Conservation (phyloP, 2,329 filamentous ascomycete genomes). For the Xylariaceae sp. region DNA sequence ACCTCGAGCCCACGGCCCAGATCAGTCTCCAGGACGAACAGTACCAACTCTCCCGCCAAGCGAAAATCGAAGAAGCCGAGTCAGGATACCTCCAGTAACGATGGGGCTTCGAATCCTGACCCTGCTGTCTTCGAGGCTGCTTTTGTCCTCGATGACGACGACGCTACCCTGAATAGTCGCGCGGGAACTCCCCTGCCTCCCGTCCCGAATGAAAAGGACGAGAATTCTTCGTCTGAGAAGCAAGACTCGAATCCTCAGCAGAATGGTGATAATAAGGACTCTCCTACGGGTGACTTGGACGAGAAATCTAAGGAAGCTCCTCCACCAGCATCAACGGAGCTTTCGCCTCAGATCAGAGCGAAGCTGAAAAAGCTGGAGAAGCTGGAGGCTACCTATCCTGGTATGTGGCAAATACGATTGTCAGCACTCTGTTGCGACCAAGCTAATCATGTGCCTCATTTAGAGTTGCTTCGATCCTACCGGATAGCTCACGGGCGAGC, state of each 20-base stretch:
- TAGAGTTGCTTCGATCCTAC: conserved; percentile 87
- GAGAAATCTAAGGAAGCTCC: conserved; percentile 19
- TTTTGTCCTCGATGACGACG: conserved; percentile 84
- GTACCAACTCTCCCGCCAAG: conserved; percentile 30
- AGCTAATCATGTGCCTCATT: neutral
- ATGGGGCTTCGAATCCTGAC: conserved; percentile 59
- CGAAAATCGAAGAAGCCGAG: conserved; percentile 37
- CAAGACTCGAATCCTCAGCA: neutral
- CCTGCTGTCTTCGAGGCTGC: conserved; percentile 83
- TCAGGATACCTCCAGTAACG: conserved; percentile 32
- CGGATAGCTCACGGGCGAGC: conserved; percentile 84
- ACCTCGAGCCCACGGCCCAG: conserved; percentile 39
- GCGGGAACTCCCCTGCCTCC: conserved; percentile 52
- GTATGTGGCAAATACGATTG: conserved; percentile 40
- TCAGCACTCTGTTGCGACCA: neutral
- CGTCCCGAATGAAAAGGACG: conserved; percentile 6
- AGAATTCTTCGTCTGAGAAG: conserved; percentile 10
- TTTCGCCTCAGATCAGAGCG: conserved; percentile 69
- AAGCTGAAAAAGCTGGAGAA: conserved; percentile 86
- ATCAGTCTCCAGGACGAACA: conserved; percentile 37
- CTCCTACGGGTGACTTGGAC: conserved; percentile 6
- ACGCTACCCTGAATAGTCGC: conserved; percentile 66
- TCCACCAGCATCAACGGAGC: conserved; percentile 38
- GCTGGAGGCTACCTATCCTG: conserved; percentile 80
- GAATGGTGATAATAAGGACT: neutral